phyloP scores from a whole-genome alignment of 1,139 yeast species.

The Hansenula anomala region DNA sequence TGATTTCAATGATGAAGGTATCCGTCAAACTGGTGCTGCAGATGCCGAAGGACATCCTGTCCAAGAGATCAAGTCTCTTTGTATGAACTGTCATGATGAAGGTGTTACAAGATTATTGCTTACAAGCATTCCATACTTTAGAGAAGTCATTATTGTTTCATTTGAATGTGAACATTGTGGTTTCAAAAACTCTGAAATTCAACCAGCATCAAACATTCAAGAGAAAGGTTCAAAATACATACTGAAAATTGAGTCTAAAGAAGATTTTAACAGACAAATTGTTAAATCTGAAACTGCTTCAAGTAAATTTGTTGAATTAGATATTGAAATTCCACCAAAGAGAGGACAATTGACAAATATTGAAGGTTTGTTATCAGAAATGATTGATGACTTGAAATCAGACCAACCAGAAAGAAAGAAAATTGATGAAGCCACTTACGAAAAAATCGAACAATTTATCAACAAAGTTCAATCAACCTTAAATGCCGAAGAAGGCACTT shows the following conservation, averaged over 20 bases:
- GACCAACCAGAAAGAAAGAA: constrained; percentile 80
- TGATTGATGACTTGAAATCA: constrained; percentile 72
- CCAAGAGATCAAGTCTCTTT: constrained; percentile 88
- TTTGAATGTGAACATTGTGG: constrained; percentile 96
- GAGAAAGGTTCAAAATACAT: constrained; percentile 80
- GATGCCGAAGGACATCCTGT: constrained; percentile 96
- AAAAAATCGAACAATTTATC: constrained; percentile 69
- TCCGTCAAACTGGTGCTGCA: constrained; percentile 53
- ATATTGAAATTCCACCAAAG: constrained; percentile 92
- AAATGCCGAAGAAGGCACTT: constrained; percentile 56
- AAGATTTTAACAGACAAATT: constrained; percentile 84
- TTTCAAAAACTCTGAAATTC: constrained; percentile 86
- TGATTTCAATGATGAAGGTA: constrained; percentile 27
- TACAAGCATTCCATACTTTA: constrained; percentile 87
- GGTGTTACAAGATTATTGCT: constrained; percentile 82
- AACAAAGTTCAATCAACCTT: constrained; percentile 52
- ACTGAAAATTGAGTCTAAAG: constrained; percentile 62
- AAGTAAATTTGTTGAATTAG: constrained; percentile 80
- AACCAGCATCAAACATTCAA: constrained; percentile 86
- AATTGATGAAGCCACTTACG: constrained; percentile 68
- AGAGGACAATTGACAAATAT: constrained; percentile 90
- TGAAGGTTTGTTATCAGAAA: constrained; percentile 83
- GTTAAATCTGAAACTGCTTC: constrained; percentile 86
- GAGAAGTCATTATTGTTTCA: constrained; percentile 91
- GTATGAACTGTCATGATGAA: constrained; percentile 90